Percentiles rank a stretch among this genome's conserved stretches.
These are phyloP conservation scores for Leishmania martiniquensis DNA, from an alignment of 208 protist genomes.

Conservation along the genomic window DNA sequence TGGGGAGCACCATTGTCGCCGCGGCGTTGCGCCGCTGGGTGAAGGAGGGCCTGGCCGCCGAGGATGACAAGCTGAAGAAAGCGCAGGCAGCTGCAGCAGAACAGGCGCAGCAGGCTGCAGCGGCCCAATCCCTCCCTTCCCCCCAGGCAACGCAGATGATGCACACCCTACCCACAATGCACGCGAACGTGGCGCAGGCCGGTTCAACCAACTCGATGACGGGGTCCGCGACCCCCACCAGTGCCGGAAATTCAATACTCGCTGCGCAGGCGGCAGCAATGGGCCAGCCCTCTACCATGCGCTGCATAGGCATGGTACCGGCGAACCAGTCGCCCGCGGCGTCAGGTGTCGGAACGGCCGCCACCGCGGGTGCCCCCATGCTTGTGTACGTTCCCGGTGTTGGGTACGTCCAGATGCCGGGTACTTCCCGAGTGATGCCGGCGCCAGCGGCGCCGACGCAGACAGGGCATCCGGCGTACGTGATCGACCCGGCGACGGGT, in stretches of 20 bases:
- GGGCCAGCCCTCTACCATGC: conserved; percentile 15
- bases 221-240: not conserved
- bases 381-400: conserved; percentile 34
- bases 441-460: conserved; percentile 4
- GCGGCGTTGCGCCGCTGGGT: conserved; percentile 62
- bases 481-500: conserved; percentile 37
- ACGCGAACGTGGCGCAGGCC: conserved; percentile 1
- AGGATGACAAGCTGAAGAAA: conserved; percentile 41
- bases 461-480: conserved; percentile 16
- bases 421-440: conserved; percentile 15
- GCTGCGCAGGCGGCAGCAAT: conserved; percentile 18
- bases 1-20: conserved; percentile 50
- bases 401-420: conserved; percentile 28
- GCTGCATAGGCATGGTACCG: conserved; percentile 28
- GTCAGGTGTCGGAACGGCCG: not conserved
- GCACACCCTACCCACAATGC: not conserved
- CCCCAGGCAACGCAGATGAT: conserved; percentile 7
- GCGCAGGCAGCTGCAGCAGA: conserved; percentile 14
- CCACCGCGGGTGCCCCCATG: conserved; percentile 15
- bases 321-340: not conserved
- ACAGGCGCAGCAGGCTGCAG: not conserved
- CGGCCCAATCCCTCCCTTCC: not conserved
- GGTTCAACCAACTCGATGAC: not conserved
- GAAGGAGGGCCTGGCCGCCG: conserved; percentile 32
- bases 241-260: conserved; percentile 10